Percentiles rank a stretch among this genome's conserved stretches.
Evolutionary conservation across 371 early-diverging fungal genomes (phyloP).

Genomic region (Apophysomyces variabilis): DNA sequence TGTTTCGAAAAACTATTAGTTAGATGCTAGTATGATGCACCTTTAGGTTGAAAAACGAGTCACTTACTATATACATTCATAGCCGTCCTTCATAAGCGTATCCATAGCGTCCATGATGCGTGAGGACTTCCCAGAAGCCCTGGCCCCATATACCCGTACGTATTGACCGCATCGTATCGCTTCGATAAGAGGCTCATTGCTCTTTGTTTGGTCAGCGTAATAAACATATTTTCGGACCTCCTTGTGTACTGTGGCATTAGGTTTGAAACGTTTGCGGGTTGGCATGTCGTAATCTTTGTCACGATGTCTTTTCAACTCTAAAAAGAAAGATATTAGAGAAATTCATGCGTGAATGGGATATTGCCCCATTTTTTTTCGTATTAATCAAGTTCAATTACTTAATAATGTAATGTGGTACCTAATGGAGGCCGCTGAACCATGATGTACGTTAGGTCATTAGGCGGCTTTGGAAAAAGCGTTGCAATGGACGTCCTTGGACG

Average conservation of each 20-base stretch:
- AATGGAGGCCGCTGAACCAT: neutral
- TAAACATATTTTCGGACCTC: slow-evolving; percentile 11
- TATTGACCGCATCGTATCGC: slow-evolving; percentile 10
- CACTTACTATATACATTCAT: slow-evolving; percentile 1
- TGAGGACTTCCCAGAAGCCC: slow-evolving; percentile 25
- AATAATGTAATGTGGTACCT: neutral
- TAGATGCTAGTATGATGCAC: neutral
- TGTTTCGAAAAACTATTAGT: neutral
- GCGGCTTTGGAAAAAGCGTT: too few species aligned
- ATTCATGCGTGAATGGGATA: slow-evolving; percentile 1
- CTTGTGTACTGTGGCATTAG: neutral
- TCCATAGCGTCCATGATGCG: slow-evolving; percentile 25
- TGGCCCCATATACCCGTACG: slow-evolving; percentile 20
- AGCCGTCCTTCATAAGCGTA: slow-evolving; percentile 12
- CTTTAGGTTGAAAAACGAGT: neutral
- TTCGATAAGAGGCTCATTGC: slow-evolving; percentile 15
- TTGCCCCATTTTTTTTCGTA: neutral
- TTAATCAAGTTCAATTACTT: neutral
- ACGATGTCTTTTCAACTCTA: neutral
- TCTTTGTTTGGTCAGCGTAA: neutral
- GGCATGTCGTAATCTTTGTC: neutral
- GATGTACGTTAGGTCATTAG: too few species aligned
- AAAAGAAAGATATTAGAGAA: neutral
- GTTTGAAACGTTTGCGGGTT: neutral
- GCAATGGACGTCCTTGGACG: too few species aligned